phyloP scores from a whole-genome alignment of 306 rosid genomes.

The Fagus crenata region DNA sequence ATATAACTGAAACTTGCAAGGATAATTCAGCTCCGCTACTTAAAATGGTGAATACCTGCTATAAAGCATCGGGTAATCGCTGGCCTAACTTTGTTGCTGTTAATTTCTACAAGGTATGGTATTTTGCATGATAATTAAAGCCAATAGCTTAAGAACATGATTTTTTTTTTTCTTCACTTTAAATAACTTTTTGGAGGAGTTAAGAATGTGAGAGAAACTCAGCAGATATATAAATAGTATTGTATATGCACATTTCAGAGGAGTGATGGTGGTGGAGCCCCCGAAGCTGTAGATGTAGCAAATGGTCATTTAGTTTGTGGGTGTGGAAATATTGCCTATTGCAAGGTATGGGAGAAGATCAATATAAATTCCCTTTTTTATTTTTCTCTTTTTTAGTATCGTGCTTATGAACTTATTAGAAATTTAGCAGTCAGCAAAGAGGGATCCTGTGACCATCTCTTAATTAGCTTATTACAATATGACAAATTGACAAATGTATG shows the following conservation, averaged over 20 bases:
- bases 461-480: too few species aligned
- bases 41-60: conserved; percentile 58
- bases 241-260: conserved; percentile 43
- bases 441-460: too few species aligned
- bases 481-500: too few species aligned
- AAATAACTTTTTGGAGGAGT: too few species aligned
- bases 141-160: too few species aligned
- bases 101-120: conserved; percentile 68
- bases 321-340: conserved; percentile 52
- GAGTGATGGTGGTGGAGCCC: conserved; percentile 77
- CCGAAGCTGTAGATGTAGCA: conserved; percentile 55
- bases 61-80: conserved; percentile 56
- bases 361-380: background rate
- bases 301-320: conserved; percentile 70
- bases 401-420: too few species aligned
- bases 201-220: too few species aligned
- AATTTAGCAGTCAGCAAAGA: too few species aligned
- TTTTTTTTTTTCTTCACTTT: too few species aligned
- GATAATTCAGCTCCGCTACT: conserved; percentile 70
- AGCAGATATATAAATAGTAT: background rate
- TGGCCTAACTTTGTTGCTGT: conserved; percentile 88
- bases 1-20: conserved; percentile 45
- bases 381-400: too few species aligned
- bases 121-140: too few species aligned
- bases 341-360: conserved; percentile 49